Base-by-base conservation (phyloP, 1,139 yeast genomes). In the Ashbya aceris region DNA sequence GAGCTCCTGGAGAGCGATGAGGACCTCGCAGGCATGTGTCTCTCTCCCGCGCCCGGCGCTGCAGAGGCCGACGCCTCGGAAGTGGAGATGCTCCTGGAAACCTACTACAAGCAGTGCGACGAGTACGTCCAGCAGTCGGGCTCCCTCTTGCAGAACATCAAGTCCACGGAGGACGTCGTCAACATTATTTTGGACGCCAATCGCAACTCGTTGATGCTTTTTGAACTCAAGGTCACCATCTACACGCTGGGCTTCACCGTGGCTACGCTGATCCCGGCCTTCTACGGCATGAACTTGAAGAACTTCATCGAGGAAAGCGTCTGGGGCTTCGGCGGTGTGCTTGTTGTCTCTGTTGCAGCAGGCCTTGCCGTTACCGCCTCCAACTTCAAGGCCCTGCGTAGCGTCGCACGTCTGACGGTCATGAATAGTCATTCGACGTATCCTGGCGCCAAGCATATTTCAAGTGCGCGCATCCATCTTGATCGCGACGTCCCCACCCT, bases 71-170 rank as follows among this genome's bases (percentile, higher is more conserved):
- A 77, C 57, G 77, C 77, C 45, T 80, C 78, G 8, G 96, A 89
- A 51, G 72, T 87, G 29, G 97, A 89, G 61, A 79, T 91, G 83
- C 73, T 93, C 44, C 65, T 93, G 33, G 99, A 93, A 58, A 78
- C 96, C 0, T 93, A 93, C 65, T 87, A 86, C 64, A 84, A 86
- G 47, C 97, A 91, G 55, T 84, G 95, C 61, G 98, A 93, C 56
- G 98, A 93, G 63, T 83, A 86, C 55, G 98, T 91, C 2, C 99
- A 91, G 60, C 87, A 86, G 45, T 83, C 95, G 0, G 95, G 86
- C 39, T 81, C 89, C 29, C 67, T 87, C 43, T 77, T 85, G 30
- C 66, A 60, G 76, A 95, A 91, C 62, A 91, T 93, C 52, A 77
- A 81, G 49, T 86, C 94, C 11, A 91, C 99, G 0, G 98, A 93